These are phyloP conservation scores for Hemileccinum rubropunctum DNA, from an alignment of 768 basidiomycete species.

Conservation along the genomic window DNA sequence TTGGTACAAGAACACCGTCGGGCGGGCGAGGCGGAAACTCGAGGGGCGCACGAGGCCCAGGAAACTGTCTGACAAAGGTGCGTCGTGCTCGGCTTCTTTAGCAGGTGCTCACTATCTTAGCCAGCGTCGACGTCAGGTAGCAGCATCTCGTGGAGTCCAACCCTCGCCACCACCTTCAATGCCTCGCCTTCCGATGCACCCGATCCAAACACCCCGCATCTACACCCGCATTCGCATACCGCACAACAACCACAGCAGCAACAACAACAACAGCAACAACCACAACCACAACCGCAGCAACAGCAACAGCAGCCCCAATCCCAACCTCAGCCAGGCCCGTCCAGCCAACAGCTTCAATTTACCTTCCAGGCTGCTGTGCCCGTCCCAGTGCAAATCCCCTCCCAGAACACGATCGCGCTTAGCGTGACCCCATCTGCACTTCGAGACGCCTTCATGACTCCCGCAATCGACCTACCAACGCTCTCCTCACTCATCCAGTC, in stretches of 20 bases:
- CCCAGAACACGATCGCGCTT: constrained; percentile 21
- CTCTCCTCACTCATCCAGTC: constrained; percentile 55
- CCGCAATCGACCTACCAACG: constrained; percentile 44
- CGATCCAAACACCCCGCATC: constrained; percentile 32
- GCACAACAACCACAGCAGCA: constrained; percentile 3
- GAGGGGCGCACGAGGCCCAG: constrained; percentile 53
- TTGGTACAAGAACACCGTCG: constrained; percentile 72
- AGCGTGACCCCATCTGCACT: constrained; percentile 29
- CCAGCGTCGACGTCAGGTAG: constrained; percentile 20
- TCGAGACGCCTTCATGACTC: constrained; percentile 32
- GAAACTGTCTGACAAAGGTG: constrained; percentile 52
- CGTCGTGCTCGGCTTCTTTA: background rate
- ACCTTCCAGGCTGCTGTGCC: constrained; percentile 43
- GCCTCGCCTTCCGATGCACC: constrained; percentile 18
- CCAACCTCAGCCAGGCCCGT: constrained; percentile 31
- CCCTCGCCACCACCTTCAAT: constrained; percentile 36
- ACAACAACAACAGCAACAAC: constrained; percentile 15
- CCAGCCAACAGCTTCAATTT: constrained; percentile 42
- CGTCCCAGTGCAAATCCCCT: constrained; percentile 32
- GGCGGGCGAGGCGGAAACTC: constrained; percentile 54
- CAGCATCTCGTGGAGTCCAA: constrained; percentile 39
- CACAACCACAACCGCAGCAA: background rate
- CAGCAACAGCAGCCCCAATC: no score
- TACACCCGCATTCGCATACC: constrained; percentile 1
- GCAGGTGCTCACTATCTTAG: background rate